Percentiles rank a stretch among this genome's conserved stretches.
phyloP scores from a whole-genome alignment of 2,329 filamentous ascomycete species.

The Pseudogymnoascus sp. region DNA sequence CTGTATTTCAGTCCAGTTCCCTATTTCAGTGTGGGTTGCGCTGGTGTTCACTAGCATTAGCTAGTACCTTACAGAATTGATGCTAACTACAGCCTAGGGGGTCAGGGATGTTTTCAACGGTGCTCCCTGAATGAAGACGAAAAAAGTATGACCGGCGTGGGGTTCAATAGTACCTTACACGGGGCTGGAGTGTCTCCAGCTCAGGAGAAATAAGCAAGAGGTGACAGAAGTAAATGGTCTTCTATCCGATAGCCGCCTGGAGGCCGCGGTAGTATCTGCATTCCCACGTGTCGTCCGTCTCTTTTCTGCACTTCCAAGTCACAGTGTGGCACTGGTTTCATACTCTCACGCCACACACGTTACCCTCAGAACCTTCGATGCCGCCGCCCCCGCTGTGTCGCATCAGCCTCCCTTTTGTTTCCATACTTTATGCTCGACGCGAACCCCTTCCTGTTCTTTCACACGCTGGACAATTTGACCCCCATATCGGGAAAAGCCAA shows the following conservation, averaged over 20 bases:
- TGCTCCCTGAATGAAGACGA: neutral
- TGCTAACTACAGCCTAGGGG: neutral
- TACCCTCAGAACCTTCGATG: neutral
- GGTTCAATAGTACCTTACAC: neutral
- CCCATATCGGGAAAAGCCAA: constrained; percentile 8
- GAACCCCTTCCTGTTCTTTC: constrained; percentile 4
- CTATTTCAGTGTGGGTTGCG: neutral
- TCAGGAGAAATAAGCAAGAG: neutral
- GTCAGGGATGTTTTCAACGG: neutral
- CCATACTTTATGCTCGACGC: neutral
- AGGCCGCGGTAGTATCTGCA: constrained; percentile 1
- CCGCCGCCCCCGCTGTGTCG: neutral
- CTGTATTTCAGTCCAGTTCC: neutral
- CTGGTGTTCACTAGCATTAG: constrained; percentile 1
- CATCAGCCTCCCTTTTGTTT: constrained; percentile 8
- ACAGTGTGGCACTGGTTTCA: constrained; percentile 6
- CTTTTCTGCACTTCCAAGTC: neutral
- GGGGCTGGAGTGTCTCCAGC: neutral
- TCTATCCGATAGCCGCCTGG: constrained; percentile 7
- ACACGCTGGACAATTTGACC: neutral
- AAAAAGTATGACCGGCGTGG: neutral
- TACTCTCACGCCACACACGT: constrained; percentile 2
- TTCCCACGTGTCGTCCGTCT: neutral
- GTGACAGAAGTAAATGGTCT: neutral
- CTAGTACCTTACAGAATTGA: constrained; percentile 2